Evolutionary conservation across 306 rosid species (phyloP), one percentile per base, ranked within the genome.

Genomic region (Vachellia collinsii): DNA sequence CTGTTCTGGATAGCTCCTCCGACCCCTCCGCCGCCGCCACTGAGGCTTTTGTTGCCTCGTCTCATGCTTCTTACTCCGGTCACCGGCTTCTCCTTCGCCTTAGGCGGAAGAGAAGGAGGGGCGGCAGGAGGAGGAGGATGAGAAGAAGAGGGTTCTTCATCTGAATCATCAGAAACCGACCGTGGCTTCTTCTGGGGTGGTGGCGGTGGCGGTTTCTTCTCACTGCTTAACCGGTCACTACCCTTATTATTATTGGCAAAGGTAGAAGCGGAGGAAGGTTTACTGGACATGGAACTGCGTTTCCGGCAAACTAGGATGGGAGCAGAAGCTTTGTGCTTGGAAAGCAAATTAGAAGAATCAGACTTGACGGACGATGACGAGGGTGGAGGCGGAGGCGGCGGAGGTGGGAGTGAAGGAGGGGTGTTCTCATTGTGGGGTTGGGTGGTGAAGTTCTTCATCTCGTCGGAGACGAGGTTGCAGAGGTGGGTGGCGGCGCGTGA

Each of bases 221-320:
- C 92, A 3, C 76, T 84, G 39, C 79, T 58, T 62, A 72, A 37
- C 53, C 84, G 83, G 3, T 88, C 91, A 67, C 13, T 37, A 62
- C 73, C 87, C 76, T 90, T 90, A 47, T 88, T 90, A 43, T 43
- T 43, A 37, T 84, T 89, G 64, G 76, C 75, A 67, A 79, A n/a
- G 76, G 69, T 77, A 4, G 86, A n/a, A 1, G 72, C 54, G 0
- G 93, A 70, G 13, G 95, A 83, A 78, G 84, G 86, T 64, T 90
- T 93, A 0, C 80, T 74, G 3, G 86, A 79, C 14, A 89, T 84
- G 11, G 88, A 75, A 83, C 88, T 90, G 7, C 93, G 90, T 80
- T 93, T 93, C 41, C 94, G 91, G 84, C 98, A 93, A 19, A 91
- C 97, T 37, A 93, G n/a, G 29, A 93, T 89, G 23, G 98, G 93